phyloP scores from a whole-genome alignment of 2,329 filamentous ascomycete species.

The Myotisia sp. region DNA sequence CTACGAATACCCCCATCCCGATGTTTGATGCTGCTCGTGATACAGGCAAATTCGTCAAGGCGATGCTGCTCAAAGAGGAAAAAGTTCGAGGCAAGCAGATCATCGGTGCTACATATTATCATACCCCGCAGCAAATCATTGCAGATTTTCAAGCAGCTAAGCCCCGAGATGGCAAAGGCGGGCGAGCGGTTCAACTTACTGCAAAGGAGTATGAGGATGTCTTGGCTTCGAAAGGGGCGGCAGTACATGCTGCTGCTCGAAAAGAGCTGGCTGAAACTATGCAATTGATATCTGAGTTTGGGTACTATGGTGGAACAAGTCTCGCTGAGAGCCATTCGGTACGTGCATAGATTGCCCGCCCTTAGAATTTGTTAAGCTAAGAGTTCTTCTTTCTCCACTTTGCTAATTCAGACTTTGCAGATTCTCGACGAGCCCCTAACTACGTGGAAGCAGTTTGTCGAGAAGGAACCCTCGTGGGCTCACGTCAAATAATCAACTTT shows the following conservation, averaged over 20 bases:
- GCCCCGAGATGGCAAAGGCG: constrained; percentile 23
- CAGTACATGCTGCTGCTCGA: constrained; percentile 20
- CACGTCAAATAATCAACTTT: not conserved
- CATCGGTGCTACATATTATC: constrained; percentile 30
- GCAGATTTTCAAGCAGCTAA: constrained; percentile 27
- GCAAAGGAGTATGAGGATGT: constrained; percentile 18
- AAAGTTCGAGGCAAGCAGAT: constrained; percentile 33
- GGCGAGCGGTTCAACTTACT: constrained; percentile 14
- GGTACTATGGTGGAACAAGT: constrained; percentile 38
- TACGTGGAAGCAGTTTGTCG: constrained; percentile 2
- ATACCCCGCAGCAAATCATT: constrained; percentile 29
- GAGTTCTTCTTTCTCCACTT: too few species aligned
- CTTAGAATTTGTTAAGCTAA: not conserved
- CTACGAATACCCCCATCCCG: constrained; percentile 25
- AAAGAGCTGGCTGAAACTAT: constrained; percentile 41
- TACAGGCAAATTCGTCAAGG: constrained; percentile 30
- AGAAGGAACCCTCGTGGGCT: constrained; percentile 1
- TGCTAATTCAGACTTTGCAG: not conserved
- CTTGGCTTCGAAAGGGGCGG: constrained; percentile 10
- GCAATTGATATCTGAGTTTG: constrained; percentile 37
- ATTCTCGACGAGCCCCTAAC: constrained; percentile 1
- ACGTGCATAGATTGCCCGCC: constrained; percentile 12
- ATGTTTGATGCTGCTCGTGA: constrained; percentile 33
- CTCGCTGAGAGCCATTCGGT: constrained; percentile 16
- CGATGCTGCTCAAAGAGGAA: constrained; percentile 26